Base-by-base conservation (phyloP, 371 early-diverging fungal species). In the Parasitella parasitica region DNA sequence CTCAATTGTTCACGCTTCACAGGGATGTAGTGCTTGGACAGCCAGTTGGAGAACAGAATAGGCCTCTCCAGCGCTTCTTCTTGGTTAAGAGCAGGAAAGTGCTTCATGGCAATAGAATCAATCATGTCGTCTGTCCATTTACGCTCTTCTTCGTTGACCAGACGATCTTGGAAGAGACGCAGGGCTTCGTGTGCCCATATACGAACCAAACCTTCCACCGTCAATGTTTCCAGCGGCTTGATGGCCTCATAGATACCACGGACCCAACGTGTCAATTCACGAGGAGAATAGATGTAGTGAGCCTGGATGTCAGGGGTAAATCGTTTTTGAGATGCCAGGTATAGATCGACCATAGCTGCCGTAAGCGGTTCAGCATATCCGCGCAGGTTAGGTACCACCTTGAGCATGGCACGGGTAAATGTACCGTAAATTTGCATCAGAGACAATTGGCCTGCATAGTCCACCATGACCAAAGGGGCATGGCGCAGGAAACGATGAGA, bases 241-340 rank as follows among this genome's bases (percentile, higher is more conserved):
- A 98, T 89, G 2, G 95, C 95, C 72, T 97, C 97, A 72, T 87
- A 95, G 37, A 99, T 96, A 75, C 99, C 99, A 59, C 97, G 90
- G 57, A 95, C 88, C 99, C 99, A 99, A 38, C 99, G 89, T 0
- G 98, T 97, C 70, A 99, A 84, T 84, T 99, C 99, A 81, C 99
- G 93, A 61, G 99, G 99, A 53, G 95, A 94, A 77, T 98, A 99
- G 63, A 99, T 93, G 67, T 98, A 99, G 75, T 99, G 99, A 1
- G 97, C 95, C 78, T 99, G 98, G 59, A 90, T 92, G 77, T 97
- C 97, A 0, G 97, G 91, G 2, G 99, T 98, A 64, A 98, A 99
- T 49, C 87, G 87, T 51, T 81, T 77, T 76, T 98, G 97, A 4
- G 96, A 96, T 54, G 83, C 77, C 37, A 92, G 73, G 64, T 96